These are phyloP conservation scores for Hanseniaspora taiwanica DNA, from an alignment of 805 yeast genomes.

Conservation along the genomic window DNA sequence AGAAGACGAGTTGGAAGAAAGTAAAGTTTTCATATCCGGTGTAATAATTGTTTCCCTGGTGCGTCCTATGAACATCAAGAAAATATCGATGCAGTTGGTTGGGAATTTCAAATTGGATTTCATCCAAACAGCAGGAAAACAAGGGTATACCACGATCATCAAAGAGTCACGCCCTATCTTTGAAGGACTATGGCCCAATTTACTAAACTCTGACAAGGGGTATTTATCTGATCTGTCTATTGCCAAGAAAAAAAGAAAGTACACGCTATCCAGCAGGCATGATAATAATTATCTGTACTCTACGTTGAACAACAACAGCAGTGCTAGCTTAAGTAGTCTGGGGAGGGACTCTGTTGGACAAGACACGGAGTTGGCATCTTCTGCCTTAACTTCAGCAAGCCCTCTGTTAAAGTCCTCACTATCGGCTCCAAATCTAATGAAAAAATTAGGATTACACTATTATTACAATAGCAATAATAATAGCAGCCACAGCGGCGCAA, in stretches of 20 bases:
- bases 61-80: conserved; percentile 54
- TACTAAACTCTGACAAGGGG: conserved; percentile 25
- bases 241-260: neutral
- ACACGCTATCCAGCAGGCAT: too few relatives aligned
- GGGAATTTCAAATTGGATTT: conserved; percentile 55
- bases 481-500: neutral
- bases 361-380: neutral
- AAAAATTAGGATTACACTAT: conserved; percentile 1
- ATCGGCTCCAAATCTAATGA: conserved; percentile 9
- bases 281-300: too few relatives aligned
- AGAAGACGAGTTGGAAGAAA: conserved; percentile 65
- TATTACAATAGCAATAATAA: neutral
- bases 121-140: conserved; percentile 29
- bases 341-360: too few relatives aligned
- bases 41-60: conserved; percentile 55
- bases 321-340: too few relatives aligned
- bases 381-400: too few relatives aligned
- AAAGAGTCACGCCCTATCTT: conserved; percentile 46
- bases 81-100: conserved; percentile 43
- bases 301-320: too few relatives aligned
- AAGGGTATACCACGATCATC: conserved; percentile 26
- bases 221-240: conserved; percentile 10
- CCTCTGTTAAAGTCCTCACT: conserved; percentile 5
- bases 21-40: conserved; percentile 64
- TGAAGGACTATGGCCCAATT: conserved; percentile 63